Base-by-base conservation (phyloP, 495 filamentous ascomycete species). In the Penicillium bovifimosum region DNA sequence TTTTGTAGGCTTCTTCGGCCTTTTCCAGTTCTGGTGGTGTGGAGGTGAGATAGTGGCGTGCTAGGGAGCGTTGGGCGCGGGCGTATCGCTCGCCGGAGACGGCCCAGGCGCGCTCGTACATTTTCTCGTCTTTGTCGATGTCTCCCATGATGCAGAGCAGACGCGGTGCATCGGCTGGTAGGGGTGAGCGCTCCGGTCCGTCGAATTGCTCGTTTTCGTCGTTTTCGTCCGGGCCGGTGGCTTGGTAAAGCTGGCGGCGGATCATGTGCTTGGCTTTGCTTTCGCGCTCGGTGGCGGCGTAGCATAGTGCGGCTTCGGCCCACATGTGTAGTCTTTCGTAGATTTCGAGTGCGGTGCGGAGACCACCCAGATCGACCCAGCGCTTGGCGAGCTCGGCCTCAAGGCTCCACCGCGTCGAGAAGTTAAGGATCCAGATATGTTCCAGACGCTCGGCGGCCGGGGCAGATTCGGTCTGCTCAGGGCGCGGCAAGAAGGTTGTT, bases 91-190 rank as follows among this genome's bases (percentile, higher is more conserved):
- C 62, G 3, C 80, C 82, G 0, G 90, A 96, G 31, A 96, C 83
- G 6, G 86, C 83, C 93, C 93, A 99, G 0, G 93, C 91, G 9
- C 85, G 84, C 55, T 89, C 82, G 70, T 93, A 97, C 68, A 87
- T 80, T 10, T 56, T 66, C 1, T 84, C 78, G 31, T 91, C 78
- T 14, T 84, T 76, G 47, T 92, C 87, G 32, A 99, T 77, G 55
- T 99, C 93, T 16, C 95, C 93, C 2, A 99, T 72, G 50, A 99
- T 96, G 64, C 92, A 96, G 73, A 89, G 92, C 5, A 97, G 71
- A 0, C 93, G 80, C 0, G 93, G 89, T 3, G 95, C 91, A 66
- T 96, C 85, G 2, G 82, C 76, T 0, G 93, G 90, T 7, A 89
- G 70, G 3, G 89, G 84, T 0, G 76, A 69, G 6, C 82, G 76